Evolutionary conservation across 129 eudicot genomes (phyloP), one percentile per base, ranked within the genome.

Genomic region (Chrysanthemum lavandulifolium): DNA sequence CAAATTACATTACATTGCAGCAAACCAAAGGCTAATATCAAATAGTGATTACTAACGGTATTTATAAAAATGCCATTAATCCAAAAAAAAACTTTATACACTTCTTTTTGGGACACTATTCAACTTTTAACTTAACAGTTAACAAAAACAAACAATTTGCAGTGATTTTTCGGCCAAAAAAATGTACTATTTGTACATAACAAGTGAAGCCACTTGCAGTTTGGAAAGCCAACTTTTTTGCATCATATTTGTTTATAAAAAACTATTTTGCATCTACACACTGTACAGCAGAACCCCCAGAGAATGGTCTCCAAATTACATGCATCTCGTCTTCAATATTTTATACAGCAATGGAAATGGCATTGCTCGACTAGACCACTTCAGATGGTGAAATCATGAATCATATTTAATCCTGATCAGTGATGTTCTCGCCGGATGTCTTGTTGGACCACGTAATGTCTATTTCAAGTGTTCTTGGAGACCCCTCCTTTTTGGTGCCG

Each of bases 361-460:
- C 70, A 69, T 61, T 73, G 16, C 50, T 48, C 50, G 25, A 73
- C 36, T 5, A 61, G n/a, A 50, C 62, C 21, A 49, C 47, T 25
- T 69, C 48, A 69, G 21, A 69, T 4, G 62, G n/a, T 53, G 50
- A 27, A 61, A 69, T 69, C 62, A 31, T 70, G 10, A 63, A 55
- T 36, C 65, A 70, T 70, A 18, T 33, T 55, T 12, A 7, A 15
- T 33, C 31, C 21, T 21, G 18, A 18, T 73, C 76, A 7, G 45
- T 71, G 75, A 80, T 14, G 59, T 69, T 67, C 52, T 81, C 84
- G 21, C 79, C 36, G 29, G 80, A 53, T 31, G 53, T 67, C 72
- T 89, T 75, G 50, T 88, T 86, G 66, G 96, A 88, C 97, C 96
- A 91, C 9, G 86, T 86, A 64, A 91, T 86, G 74, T 82, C 96